Evolutionary conservation across 208 protist species (phyloP).

Genomic region (Vickermania ingenoplastis): DNA sequence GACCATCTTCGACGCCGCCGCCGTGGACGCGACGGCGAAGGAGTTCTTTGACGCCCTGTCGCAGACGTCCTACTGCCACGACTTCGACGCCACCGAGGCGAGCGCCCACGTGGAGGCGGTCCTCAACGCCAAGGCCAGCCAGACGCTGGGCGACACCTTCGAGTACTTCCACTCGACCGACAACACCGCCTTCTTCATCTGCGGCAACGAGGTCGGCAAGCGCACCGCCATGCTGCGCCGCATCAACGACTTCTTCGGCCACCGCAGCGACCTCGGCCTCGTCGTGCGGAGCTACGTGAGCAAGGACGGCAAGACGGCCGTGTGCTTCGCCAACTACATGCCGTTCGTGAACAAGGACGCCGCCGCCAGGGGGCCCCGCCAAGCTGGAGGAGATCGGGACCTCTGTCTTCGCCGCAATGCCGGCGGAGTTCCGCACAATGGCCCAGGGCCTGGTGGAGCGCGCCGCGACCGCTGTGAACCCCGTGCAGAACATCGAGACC

Average conservation of each 20-base stretch:
- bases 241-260: conserved; percentile 35
- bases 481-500: conserved; percentile 21
- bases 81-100: conserved; percentile 40
- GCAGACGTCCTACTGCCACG: conserved; percentile 33
- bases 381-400: conserved; percentile 38
- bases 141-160: conserved; percentile 39
- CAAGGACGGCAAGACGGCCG: conserved; percentile 31
- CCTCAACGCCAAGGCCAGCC: conserved; percentile 48
- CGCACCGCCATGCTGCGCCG: conserved; percentile 46
- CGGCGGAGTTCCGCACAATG: neutral
- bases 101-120: conserved; percentile 43
- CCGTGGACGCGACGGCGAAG: conserved; percentile 26
- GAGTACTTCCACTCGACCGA: conserved; percentile 52
- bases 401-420: conserved; percentile 12
- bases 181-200: conserved; percentile 57
- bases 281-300: conserved; percentile 43
- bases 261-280: conserved; percentile 9
- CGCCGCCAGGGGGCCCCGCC: conserved; percentile 23
- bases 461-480: conserved; percentile 39
- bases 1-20: conserved; percentile 32
- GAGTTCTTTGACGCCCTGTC: conserved; percentile 30
- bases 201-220: conserved; percentile 27
- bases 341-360: conserved; percentile 28
- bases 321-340: conserved; percentile 48
- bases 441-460: conserved; percentile 61